These are phyloP conservation scores for Aspergillus sp. DNA, from an alignment of 2,329 filamentous ascomycete genomes.

Conservation along the genomic window DNA sequence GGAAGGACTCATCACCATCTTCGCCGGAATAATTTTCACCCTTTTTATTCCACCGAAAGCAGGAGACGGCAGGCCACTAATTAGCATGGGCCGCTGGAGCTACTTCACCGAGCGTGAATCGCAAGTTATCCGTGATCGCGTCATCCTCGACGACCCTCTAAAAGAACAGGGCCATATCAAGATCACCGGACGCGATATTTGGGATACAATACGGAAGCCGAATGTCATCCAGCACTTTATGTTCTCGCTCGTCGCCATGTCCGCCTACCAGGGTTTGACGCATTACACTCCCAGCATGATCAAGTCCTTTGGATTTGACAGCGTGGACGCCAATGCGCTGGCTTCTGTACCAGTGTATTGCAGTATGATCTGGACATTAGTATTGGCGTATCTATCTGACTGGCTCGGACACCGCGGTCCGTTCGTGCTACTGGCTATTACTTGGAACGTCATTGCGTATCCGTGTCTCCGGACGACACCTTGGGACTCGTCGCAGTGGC, in stretches of 20 bases:
- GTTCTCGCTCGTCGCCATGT: constrained; percentile 43
- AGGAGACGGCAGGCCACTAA: constrained; percentile 30
- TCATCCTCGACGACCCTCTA: constrained; percentile 39
- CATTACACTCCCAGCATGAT: constrained; percentile 52
- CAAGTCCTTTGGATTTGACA: constrained; percentile 45
- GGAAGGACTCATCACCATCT: constrained; percentile 49
- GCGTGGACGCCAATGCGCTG: constrained; percentile 47
- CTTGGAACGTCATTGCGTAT: constrained; percentile 36
- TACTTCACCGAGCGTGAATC: constrained; percentile 40
- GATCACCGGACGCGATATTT: constrained; percentile 33
- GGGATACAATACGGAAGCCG: constrained; percentile 39
- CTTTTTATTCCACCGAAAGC: constrained; percentile 35
- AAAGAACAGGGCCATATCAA: constrained; percentile 31
- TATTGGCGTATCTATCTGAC: constrained; percentile 22
- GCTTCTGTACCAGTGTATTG: constrained; percentile 44
- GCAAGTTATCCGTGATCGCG: constrained; percentile 36
- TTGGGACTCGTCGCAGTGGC: constrained; percentile 18
- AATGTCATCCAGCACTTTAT: constrained; percentile 48
- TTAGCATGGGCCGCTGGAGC: constrained; percentile 32
- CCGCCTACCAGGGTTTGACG: constrained; percentile 44
- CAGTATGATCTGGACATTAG: constrained; percentile 21
- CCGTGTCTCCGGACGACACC: constrained; percentile 25
- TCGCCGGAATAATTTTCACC: constrained; percentile 34
- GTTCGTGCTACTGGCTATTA: constrained; percentile 26
- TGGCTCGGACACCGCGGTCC: constrained; percentile 28